Percentiles rank a stretch among this genome's conserved stretches.
Conservation (phyloP, 805 yeast genomes). For the Zygosaccharomyces siamensis region DNA sequence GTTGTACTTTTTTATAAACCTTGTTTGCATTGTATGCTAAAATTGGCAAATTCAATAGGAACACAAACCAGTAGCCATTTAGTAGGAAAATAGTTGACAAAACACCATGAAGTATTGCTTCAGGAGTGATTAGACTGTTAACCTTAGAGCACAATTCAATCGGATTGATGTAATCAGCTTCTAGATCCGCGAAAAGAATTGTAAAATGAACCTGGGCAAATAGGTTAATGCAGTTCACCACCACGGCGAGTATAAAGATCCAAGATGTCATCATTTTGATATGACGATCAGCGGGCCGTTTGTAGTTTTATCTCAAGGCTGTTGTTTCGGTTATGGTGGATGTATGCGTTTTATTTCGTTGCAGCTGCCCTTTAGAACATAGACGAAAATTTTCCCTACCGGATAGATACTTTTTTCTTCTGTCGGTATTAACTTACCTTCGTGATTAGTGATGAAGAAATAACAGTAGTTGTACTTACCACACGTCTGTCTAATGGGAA, state of each 20-base stretch:
- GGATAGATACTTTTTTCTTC: neutral
- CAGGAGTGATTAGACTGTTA: conserved; percentile 85
- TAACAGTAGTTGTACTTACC: neutral
- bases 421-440: neutral
- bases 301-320: neutral
- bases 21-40: conserved; percentile 79
- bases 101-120: conserved; percentile 76
- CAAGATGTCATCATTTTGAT: conserved; percentile 13
- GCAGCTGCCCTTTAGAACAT: neutral
- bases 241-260: conserved; percentile 64
- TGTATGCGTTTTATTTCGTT: neutral
- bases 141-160: conserved; percentile 91
- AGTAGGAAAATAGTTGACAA: conserved; percentile 66
- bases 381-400: neutral
- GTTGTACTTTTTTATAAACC: conserved; percentile 71
- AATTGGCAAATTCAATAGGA: conserved; percentile 77
- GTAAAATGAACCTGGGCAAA: conserved; percentile 93
- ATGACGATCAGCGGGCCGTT: neutral
- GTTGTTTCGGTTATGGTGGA: neutral
- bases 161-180: conserved; percentile 95
- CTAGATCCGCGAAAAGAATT: conserved; percentile 91
- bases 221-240: conserved; percentile 80
- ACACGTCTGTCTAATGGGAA: no score
- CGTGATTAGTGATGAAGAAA: neutral
- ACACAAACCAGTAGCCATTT: conserved; percentile 89